Evolutionary conservation across 352 stramenopile species (phyloP).

Genomic region (Phytophthora citricola): DNA sequence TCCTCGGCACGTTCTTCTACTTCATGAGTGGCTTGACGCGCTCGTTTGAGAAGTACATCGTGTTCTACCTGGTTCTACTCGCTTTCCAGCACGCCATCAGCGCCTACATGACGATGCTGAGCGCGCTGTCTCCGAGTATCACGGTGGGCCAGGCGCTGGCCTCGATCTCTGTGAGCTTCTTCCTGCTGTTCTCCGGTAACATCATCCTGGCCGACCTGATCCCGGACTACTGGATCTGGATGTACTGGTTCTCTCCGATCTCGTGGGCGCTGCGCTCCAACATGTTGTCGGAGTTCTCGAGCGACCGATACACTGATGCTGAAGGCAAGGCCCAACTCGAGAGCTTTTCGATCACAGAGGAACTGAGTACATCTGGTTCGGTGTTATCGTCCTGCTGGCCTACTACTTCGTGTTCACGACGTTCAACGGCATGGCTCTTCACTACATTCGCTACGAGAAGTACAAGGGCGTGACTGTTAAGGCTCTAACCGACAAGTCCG

Average conservation of each 20-base stretch:
- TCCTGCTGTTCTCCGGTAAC: conserved; percentile 76
- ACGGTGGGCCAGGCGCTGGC: conserved; percentile 56
- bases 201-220: conserved; percentile 75
- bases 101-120: conserved; percentile 71
- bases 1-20: conserved; percentile 84
- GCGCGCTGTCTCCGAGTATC: conserved; percentile 60
- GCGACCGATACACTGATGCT: conserved; percentile 30
- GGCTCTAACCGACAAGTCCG: conserved; percentile 30
- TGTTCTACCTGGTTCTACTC: conserved; percentile 80
- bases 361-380: conserved; percentile 58
- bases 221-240: conserved; percentile 78
- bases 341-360: conserved; percentile 48
- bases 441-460: conserved; percentile 63
- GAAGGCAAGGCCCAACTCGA: conserved; percentile 26
- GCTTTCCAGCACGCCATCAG: conserved; percentile 78
- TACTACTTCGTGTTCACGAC: conserved; percentile 70
- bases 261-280: conserved; percentile 60
- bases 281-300: conserved; percentile 69
- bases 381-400: conserved; percentile 44
- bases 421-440: conserved; percentile 50
- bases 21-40: conserved; percentile 87
- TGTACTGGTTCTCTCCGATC: conserved; percentile 80
- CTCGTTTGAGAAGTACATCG: conserved; percentile 73
- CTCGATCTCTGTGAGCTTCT: conserved; percentile 63
- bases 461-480: conserved; percentile 48